Percentiles rank a stretch among this genome's conserved stretches.
These are phyloP conservation scores for Acacia pycnantha DNA, from an alignment of 331 rosid species.

Conservation along the genomic window DNA sequence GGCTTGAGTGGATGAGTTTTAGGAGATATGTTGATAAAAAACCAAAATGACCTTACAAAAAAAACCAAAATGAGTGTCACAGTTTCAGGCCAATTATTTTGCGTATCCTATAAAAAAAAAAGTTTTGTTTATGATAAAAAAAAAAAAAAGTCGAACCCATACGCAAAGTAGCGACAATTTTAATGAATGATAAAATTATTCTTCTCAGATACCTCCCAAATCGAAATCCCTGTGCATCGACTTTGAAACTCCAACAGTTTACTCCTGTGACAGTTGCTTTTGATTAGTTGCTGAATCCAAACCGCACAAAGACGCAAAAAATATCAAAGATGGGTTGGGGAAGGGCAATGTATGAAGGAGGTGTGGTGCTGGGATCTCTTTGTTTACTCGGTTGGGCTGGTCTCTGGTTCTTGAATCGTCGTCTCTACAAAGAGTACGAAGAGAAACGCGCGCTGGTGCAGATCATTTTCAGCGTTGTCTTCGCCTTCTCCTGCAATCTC, in stretches of 20 bases:
- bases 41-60: no score
- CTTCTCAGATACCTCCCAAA: neutral
- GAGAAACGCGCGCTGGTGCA: constrained; percentile 86
- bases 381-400: constrained; percentile 85
- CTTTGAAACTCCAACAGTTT: neutral
- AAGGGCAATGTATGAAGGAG: constrained; percentile 68
- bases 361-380: constrained; percentile 59
- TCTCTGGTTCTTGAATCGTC: constrained; percentile 84
- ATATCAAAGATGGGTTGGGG: constrained; percentile 76
- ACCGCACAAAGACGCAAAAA: neutral
- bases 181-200: neutral
- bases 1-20: no score
- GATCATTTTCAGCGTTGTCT: constrained; percentile 88
- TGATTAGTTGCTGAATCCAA: neutral
- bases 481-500: constrained; percentile 95
- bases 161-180: neutral
- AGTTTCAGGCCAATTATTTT: neutral
- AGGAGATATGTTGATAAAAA: no score
- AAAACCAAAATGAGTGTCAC: neutral
- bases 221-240: neutral
- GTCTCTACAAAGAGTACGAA: constrained; percentile 94
- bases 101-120: no score
- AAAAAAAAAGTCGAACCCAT: neutral
- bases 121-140: neutral
- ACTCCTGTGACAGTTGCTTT: neutral